phyloP scores from a whole-genome alignment of 2,329 filamentous ascomycete species.

The Grosmannia huntii region DNA sequence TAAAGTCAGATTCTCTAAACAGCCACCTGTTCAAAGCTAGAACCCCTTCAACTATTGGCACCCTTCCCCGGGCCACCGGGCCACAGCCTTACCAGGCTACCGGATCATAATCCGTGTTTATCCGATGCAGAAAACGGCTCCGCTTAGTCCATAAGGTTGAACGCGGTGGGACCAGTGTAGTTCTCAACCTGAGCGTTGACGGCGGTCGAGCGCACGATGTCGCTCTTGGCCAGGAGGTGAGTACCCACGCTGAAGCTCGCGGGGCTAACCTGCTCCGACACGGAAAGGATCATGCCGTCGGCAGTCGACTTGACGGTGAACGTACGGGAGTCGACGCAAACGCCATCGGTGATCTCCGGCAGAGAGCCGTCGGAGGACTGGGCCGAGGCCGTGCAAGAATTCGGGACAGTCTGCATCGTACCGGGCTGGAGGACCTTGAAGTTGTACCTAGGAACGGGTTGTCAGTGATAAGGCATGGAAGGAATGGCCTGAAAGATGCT shows the following conservation, averaged over 20 bases:
- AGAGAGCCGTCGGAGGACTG: not conserved
- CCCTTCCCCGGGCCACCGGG: too few species aligned
- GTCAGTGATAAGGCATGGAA: not conserved
- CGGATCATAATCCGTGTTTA: too few species aligned
- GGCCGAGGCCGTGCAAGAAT: not conserved
- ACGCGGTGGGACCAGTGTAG: conserved; percentile 1
- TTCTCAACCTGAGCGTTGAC: not conserved
- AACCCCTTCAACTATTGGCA: too few species aligned
- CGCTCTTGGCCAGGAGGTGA: not conserved
- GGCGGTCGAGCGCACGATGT: not conserved
- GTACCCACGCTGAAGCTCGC: not conserved
- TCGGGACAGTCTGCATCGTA: not conserved
- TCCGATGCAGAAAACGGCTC: too few species aligned
- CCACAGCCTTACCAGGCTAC: too few species aligned
- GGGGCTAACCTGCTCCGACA: not conserved
- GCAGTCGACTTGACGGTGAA: not conserved
- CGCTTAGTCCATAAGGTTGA: not conserved
- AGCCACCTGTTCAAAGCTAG: too few species aligned
- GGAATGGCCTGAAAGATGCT: not conserved
- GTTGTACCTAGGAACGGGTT: not conserved
- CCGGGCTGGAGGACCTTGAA: not conserved
- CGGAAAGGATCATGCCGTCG: not conserved
- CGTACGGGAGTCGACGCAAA: not conserved
- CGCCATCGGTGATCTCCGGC: not conserved
- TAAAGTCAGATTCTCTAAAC: too few species aligned